Conservation (phyloP, 2,329 filamentous ascomycete genomes). For the Alternaria ethzedia region DNA sequence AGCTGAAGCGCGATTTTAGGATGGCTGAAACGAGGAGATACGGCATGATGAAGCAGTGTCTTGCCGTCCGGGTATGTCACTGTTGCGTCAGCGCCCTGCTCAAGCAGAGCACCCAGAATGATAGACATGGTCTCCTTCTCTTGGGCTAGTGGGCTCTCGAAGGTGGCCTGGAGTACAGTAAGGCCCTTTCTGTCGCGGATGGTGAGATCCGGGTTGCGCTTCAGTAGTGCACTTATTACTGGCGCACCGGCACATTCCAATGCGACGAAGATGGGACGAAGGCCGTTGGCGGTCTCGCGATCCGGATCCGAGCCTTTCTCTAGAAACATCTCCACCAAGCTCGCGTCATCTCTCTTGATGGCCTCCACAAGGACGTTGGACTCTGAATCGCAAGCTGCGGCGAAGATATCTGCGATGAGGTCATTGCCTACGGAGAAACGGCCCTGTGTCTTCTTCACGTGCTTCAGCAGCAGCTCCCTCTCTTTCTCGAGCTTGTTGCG, state of each 20-base stretch:
- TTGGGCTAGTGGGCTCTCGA: slow-evolving; percentile 31
- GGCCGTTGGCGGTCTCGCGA: slow-evolving; percentile 26
- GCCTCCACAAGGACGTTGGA: slow-evolving; percentile 42
- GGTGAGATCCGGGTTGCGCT: slow-evolving; percentile 37
- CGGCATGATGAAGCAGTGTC: slow-evolving; percentile 39
- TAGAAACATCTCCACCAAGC: slow-evolving; percentile 40
- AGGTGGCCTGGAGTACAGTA: slow-evolving; percentile 34
- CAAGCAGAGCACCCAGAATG: slow-evolving; percentile 33
- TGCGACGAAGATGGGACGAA: slow-evolving; percentile 38
- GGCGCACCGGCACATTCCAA: slow-evolving; percentile 31
- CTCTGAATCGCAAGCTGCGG: slow-evolving; percentile 41
- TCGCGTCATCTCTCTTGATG: slow-evolving; percentile 37
- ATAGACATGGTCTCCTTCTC: slow-evolving; percentile 30
- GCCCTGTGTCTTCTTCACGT: slow-evolving; percentile 35
- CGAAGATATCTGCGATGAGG: slow-evolving; percentile 42
- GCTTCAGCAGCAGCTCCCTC: slow-evolving; percentile 40
- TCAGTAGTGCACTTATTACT: slow-evolving; percentile 35
- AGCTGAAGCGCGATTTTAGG: slow-evolving; percentile 30
- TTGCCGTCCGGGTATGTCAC: slow-evolving; percentile 35
- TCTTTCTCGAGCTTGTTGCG: slow-evolving; percentile 36
- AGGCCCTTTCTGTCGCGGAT: slow-evolving; percentile 28
- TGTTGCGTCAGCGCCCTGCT: slow-evolving; percentile 28
- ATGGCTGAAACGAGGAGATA: slow-evolving; percentile 20
- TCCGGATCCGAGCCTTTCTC: slow-evolving; percentile 40
- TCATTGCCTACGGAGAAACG: slow-evolving; percentile 40